phyloP scores from a whole-genome alignment of 208 protist genomes.

The Trypanosoma caninum region DNA sequence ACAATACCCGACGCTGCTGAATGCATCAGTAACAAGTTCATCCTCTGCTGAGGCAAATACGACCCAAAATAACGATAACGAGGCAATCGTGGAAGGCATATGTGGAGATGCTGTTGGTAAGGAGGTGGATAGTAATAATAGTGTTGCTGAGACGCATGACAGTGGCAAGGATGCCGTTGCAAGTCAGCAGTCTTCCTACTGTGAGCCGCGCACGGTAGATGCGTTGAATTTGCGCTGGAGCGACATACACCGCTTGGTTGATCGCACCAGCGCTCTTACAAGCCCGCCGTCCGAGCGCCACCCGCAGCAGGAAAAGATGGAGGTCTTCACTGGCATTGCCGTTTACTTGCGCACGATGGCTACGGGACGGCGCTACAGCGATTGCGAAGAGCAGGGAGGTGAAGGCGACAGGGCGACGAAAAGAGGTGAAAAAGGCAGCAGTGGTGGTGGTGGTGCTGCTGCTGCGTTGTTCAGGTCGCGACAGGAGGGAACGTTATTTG shows the following conservation, averaged over 20 bases:
- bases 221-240: conserved; percentile 62
- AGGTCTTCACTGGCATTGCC: conserved; percentile 80
- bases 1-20: conserved; percentile 36
- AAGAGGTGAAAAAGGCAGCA: background rate
- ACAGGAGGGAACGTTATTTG: conserved; percentile 25
- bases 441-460: background rate
- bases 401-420: conserved; percentile 16
- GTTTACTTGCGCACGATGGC: conserved; percentile 68
- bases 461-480: background rate
- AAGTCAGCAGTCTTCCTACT: background rate
- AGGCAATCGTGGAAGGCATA: conserved; percentile 5
- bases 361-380: conserved; percentile 57
- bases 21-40: conserved; percentile 15
- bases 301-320: conserved; percentile 41
- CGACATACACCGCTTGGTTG: conserved; percentile 51
- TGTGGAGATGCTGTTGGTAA: background rate
- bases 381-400: conserved; percentile 30
- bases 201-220: conserved; percentile 37
- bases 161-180: background rate
- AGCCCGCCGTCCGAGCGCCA: conserved; percentile 7
- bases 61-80: background rate
- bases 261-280: conserved; percentile 32
- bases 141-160: conserved; percentile 3
- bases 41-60: background rate
- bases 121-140: conserved; percentile 10